Percentiles rank a stretch among this genome's conserved stretches.
phyloP scores from a whole-genome alignment of 768 basidiomycete species.

The Phanerochaete carnosa region DNA sequence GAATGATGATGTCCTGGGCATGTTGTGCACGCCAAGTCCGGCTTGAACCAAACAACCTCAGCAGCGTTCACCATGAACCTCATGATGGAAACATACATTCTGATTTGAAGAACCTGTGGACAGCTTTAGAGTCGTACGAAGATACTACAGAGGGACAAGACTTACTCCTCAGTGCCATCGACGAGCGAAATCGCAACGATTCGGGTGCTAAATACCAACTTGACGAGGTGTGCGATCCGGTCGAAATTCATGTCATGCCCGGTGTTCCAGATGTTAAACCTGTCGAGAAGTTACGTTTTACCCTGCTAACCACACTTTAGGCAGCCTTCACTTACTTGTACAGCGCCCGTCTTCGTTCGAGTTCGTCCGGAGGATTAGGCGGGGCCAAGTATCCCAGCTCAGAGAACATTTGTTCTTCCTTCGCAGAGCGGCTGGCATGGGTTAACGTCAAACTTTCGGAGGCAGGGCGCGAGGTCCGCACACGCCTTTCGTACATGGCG shows the following conservation, averaged over 20 bases:
- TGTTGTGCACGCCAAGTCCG: constrained; percentile 42
- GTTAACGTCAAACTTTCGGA: constrained; percentile 21
- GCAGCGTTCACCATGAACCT: constrained; percentile 1
- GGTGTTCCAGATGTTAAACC: constrained; percentile 89
- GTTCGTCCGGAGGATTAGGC: constrained; percentile 82
- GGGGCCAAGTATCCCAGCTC: constrained; percentile 72
- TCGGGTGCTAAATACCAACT: constrained; percentile 89
- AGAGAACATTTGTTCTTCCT: constrained; percentile 64
- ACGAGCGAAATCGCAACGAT: constrained; percentile 79
- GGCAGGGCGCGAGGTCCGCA: constrained; percentile 20
- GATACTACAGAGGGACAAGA: constrained; percentile 5
- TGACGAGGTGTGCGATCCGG: constrained; percentile 88
- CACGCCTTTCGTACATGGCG: constrained; percentile 26
- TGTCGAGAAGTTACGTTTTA: constrained; percentile 22
- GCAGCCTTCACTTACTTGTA: constrained; percentile 57
- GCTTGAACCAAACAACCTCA: constrained; percentile 28
- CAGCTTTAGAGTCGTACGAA: background rate
- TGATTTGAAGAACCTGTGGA: constrained; percentile 79
- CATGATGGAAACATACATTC: constrained; percentile 56
- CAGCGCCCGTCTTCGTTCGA: constrained; percentile 76
- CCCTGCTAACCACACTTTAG: background rate
- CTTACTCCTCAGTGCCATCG: constrained; percentile 83
- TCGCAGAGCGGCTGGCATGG: constrained; percentile 48
- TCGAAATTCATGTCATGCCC: constrained; percentile 88
- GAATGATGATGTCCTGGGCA: constrained; percentile 63